These are phyloP conservation scores for Bonia amplexicaulis DNA, from an alignment of 176 grass and related monocot species.

Conservation along the genomic window DNA sequence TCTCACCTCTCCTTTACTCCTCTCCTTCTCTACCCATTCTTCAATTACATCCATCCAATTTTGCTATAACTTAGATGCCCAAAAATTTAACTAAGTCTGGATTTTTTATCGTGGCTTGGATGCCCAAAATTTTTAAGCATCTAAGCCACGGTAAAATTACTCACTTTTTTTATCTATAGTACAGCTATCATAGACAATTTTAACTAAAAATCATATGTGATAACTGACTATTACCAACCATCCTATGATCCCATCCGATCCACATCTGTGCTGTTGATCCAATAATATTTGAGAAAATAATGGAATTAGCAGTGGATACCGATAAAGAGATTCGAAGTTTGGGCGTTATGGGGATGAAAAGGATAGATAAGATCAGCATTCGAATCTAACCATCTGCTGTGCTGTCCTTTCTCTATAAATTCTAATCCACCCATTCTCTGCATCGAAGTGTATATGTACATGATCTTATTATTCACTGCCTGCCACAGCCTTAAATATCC, in stretches of 20 bases:
- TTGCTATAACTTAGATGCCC: too few relatives aligned
- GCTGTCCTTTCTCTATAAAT: conserved; percentile 35
- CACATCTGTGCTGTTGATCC: conserved; percentile 25
- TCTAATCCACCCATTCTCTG: conserved; percentile 63
- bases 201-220: too few relatives aligned
- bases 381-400: conserved; percentile 47
- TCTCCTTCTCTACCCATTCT: too few relatives aligned
- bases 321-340: conserved; percentile 23
- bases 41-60: too few relatives aligned
- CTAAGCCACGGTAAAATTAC: too few relatives aligned
- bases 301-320: conserved; percentile 15
- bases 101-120: too few relatives aligned
- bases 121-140: too few relatives aligned
- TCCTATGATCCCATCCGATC: background rate
- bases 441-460: conserved; percentile 78
- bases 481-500: conserved; percentile 55
- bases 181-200: too few relatives aligned
- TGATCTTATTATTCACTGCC: conserved; percentile 57
- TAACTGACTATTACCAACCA: background rate
- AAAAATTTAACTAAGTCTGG: too few relatives aligned
- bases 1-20: too few relatives aligned
- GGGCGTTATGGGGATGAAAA: conserved; percentile 44
- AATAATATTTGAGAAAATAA: conserved; percentile 23
- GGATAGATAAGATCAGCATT: conserved; percentile 38
- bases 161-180: too few relatives aligned